Conservation (phyloP, 176 grass and related monocot species). For the Raddia guianensis region DNA sequence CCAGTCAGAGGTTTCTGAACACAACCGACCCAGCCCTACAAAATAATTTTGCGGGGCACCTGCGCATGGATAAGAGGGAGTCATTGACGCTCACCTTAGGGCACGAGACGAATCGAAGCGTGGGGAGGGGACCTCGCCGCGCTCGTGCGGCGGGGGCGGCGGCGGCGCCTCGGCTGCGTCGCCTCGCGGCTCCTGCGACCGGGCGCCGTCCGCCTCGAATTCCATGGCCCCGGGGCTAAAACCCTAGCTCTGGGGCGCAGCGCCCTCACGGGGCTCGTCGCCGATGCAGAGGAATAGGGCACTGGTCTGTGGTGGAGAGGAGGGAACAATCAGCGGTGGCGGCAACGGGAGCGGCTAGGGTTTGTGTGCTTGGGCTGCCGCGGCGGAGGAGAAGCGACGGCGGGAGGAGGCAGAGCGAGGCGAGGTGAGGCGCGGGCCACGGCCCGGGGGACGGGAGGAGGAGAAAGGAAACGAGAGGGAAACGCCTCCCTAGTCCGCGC, state of each 20-base stretch:
- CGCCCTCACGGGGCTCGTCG: slow-evolving; percentile 6
- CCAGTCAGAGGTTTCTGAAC: background rate
- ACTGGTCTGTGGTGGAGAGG: background rate
- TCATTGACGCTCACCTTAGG: slow-evolving; percentile 50
- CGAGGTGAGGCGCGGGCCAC: slow-evolving; percentile 28
- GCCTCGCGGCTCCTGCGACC: slow-evolving; percentile 37
- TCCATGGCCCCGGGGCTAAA: slow-evolving; percentile 52
- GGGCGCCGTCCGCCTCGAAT: slow-evolving; percentile 39
- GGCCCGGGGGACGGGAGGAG: background rate
- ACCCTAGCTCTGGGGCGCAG: slow-evolving; percentile 50
- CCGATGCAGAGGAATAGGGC: background rate
- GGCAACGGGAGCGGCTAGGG: slow-evolving; percentile 12
- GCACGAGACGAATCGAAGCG: slow-evolving; percentile 75
- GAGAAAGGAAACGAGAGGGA: background rate
- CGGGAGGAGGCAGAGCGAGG: background rate
- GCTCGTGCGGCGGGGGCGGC: slow-evolving; percentile 11
- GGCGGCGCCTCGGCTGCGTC: slow-evolving; percentile 13
- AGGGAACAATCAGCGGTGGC: background rate
- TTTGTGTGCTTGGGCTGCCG: slow-evolving; percentile 15
- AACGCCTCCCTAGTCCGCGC: background rate
- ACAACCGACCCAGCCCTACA: background rate
- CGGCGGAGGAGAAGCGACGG: slow-evolving; percentile 9
- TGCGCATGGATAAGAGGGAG: background rate
- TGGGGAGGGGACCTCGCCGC: slow-evolving; percentile 31
- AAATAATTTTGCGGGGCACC: slow-evolving; percentile 6